A percentile compares a stretch with the other conserved stretches of the same genome.
These are phyloP conservation scores for Pythium dissimile DNA, from an alignment of 352 stramenopile genomes.

Conservation along the genomic window DNA sequence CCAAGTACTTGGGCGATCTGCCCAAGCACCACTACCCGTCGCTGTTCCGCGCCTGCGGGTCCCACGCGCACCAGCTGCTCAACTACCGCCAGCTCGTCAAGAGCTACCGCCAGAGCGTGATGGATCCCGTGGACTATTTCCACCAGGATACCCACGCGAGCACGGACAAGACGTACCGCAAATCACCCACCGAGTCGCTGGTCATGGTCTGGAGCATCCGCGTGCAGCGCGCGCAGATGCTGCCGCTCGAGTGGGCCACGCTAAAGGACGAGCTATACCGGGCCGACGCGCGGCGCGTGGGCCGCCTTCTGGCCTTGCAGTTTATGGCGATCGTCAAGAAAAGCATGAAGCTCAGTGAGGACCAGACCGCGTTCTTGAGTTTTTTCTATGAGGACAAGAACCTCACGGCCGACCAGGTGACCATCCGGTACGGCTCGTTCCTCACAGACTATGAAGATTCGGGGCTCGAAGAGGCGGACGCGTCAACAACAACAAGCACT, in stretches of 20 bases:
- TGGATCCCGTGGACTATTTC: slow-evolving; percentile 58
- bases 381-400: slow-evolving; percentile 80
- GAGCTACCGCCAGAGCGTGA: slow-evolving; percentile 52
- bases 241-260: slow-evolving; percentile 29
- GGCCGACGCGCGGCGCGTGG: slow-evolving; percentile 44
- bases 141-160: slow-evolving; percentile 35
- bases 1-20: slow-evolving; percentile 59
- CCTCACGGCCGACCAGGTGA: slow-evolving; percentile 45
- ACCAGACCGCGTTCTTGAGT: slow-evolving; percentile 64
- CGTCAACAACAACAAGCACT: background rate
- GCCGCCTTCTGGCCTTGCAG: slow-evolving; percentile 39
- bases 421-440: slow-evolving; percentile 71
- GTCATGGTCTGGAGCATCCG: slow-evolving; percentile 73
- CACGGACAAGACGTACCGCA: slow-evolving; percentile 44
- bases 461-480: slow-evolving; percentile 36
- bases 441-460: slow-evolving; percentile 72
- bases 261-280: slow-evolving; percentile 56
- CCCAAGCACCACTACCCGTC: slow-evolving; percentile 47
- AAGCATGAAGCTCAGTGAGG: slow-evolving; percentile 45
- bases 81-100: slow-evolving; percentile 69
- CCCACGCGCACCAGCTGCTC: slow-evolving; percentile 63
- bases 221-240: slow-evolving; percentile 45
- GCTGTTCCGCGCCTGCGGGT: slow-evolving; percentile 65
- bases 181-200: slow-evolving; percentile 62
- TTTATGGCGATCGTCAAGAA: slow-evolving; percentile 50